A percentile compares a stretch with the other conserved stretches of the same genome.
Evolutionary conservation across 352 stramenopile genomes (phyloP).

Genomic region (Phytophthora hibernalis): DNA sequence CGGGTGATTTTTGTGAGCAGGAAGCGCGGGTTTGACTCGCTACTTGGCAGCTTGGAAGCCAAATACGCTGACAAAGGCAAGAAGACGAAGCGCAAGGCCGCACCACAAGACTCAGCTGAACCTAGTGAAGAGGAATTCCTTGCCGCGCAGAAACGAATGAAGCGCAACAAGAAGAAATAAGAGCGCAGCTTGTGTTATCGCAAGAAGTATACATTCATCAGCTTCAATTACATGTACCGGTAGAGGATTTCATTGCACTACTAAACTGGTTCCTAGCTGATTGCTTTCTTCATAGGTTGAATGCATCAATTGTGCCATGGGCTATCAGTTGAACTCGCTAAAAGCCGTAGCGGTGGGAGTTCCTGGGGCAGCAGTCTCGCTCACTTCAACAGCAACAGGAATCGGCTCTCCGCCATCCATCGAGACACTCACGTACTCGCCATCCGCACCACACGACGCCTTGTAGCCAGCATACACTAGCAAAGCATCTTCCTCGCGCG

Average conservation of each 20-base stretch:
- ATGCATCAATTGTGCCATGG: background rate
- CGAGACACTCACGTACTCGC: slow-evolving; percentile 28
- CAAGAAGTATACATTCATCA: slow-evolving; percentile 12
- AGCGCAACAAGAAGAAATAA: slow-evolving; percentile 47
- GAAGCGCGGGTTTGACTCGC: slow-evolving; percentile 62
- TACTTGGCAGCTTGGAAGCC: slow-evolving; percentile 66
- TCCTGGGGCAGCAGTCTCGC: slow-evolving; percentile 25
- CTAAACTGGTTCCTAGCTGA: slow-evolving; percentile 6
- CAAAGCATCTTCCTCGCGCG: slow-evolving; percentile 58
- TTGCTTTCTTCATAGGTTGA: background rate
- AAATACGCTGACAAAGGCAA: slow-evolving; percentile 68
- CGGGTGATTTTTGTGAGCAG: slow-evolving; percentile 32
- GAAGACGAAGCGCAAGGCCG: slow-evolving; percentile 46
- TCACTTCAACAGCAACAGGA: slow-evolving; percentile 36
- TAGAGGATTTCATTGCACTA: slow-evolving; percentile 15
- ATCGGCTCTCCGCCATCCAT: slow-evolving; percentile 33
- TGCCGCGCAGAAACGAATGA: slow-evolving; percentile 59
- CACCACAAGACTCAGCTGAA: slow-evolving; percentile 14
- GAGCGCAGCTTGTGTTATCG: slow-evolving; percentile 1
- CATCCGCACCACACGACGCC: slow-evolving; percentile 18
- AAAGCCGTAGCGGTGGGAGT: slow-evolving; percentile 37
- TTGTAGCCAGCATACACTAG: slow-evolving; percentile 50
- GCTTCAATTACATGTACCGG: slow-evolving; percentile 33
- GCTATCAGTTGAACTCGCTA: slow-evolving; percentile 30
- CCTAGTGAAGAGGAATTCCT: slow-evolving; percentile 77